Evolutionary conservation across 768 basidiomycete species (phyloP).

Genomic region (Chiua virens): DNA sequence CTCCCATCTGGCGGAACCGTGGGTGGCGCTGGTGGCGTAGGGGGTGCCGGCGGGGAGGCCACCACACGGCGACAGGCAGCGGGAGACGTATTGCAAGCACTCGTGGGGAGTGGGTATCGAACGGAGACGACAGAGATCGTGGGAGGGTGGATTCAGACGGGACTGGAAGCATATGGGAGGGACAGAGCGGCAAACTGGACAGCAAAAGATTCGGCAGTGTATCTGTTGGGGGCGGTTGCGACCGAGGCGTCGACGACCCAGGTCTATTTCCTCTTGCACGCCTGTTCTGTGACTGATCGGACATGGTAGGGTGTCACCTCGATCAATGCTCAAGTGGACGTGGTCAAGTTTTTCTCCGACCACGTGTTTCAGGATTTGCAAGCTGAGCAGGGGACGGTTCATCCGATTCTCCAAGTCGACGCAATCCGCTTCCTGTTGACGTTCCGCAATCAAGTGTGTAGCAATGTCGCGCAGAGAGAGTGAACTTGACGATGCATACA

Average conservation of each 20-base stretch:
- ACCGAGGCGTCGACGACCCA: slow-evolving; percentile 84
- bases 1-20: slow-evolving; percentile 47
- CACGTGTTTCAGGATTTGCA: slow-evolving; percentile 87
- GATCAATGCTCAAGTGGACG: slow-evolving; percentile 87
- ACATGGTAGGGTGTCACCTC: slow-evolving; percentile 87
- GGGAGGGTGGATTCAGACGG: slow-evolving; percentile 77
- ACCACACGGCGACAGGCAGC: slow-evolving; percentile 91
- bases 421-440: slow-evolving; percentile 94
- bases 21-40: slow-evolving; percentile 36
- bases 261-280: slow-evolving; percentile 42
- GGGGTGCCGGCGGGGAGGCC: slow-evolving; percentile 54
- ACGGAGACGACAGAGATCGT: slow-evolving; percentile 85
- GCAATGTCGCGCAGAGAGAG: not conserved
- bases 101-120: slow-evolving; percentile 81
- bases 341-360: slow-evolving; percentile 93
- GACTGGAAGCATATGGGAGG: slow-evolving; percentile 65
- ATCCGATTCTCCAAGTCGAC: slow-evolving; percentile 93
- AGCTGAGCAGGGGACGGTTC: slow-evolving; percentile 62
- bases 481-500: slow-evolving; percentile 27
- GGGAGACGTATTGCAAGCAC: slow-evolving; percentile 90
- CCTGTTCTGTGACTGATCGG: not conserved
- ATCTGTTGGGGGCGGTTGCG: slow-evolving; percentile 90
- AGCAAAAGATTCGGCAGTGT: slow-evolving; percentile 91
- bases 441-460: slow-evolving; percentile 87
- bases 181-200: slow-evolving; percentile 74